Base-by-base conservation (phyloP, 1,284 basidiomycete genomes). In the Blastosporella zonata region DNA sequence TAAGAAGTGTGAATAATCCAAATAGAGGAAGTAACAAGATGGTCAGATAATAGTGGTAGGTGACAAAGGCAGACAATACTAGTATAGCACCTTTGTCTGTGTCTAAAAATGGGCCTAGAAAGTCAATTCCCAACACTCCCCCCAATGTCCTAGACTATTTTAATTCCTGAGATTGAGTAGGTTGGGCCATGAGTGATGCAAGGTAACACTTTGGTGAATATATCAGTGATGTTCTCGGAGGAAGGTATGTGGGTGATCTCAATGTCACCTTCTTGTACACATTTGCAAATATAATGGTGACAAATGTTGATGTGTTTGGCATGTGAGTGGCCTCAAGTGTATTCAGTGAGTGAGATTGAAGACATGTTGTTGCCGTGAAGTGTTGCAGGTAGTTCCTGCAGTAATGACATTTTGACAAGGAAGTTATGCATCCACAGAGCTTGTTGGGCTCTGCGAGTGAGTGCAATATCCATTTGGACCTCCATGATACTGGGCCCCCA, bases 251-350 rank as follows among this genome's bases (percentile, higher is more conserved):
- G 34, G 3, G 5, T 18, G n/a, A 74, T 31, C 0, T 45, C 13
- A 22, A 77, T 55, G 0, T 63, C 43, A 1, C 59, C 58, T 0
- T 52, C 40, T 2, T 58, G 53, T 1, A 76, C 64, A 0, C 41
- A 42, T 34, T 77, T 67, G 0, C 71, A 62, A 12, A 78, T 60
- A 28, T 62, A 70, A 45, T 77, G 73, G 44, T 69, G 60, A 1
- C 53, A 49, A 13, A 75, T 59, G 35, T 72, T 63, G 34, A 78
- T 74, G 49, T 79, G 75, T 54, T 76, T 77, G 9, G 63, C 59
- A 0, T 62, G 55, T 0, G 57, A 37, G 35, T 71, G 64, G 4
- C 49, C 52, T 2, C 61, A 57, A 0, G 66, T 59, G 44, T 72
- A 68, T 5, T 64, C 37, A 0, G 70, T 59, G 0, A 77, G 50